Base-by-base conservation (phyloP, 139 green algal genomes). In the Dunaliella primolecta region DNA sequence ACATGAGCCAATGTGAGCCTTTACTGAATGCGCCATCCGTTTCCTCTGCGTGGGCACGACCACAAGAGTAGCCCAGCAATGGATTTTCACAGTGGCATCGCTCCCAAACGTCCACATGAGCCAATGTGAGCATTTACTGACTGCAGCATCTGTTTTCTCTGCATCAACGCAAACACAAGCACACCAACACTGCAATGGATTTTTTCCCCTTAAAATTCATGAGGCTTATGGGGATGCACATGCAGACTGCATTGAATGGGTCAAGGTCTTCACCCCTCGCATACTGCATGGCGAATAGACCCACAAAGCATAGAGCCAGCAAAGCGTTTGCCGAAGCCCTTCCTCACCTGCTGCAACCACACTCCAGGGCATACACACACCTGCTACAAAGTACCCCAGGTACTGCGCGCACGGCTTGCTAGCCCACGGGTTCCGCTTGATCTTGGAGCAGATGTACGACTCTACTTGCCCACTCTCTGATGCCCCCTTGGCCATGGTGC, bases 101-200 rank as follows among this genome's bases (percentile, higher is more conserved):
- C 83, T 93, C 91, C 98, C 95, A 89, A 96, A 98, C 83, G 91
- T 91, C 95, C 95, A 98, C 32, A 98, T 91, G 72, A 98, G 92
- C 95, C 95, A 98, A 87, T 98, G 94, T 36, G 89, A 93, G 85
- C 90, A 94, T 38, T 89, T 90, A 34, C 89, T 93, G 84, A 96
- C 94, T 36, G n/a, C n/a, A n/a, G n/a, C n/a, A n/a, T n/a, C n/a
- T n/a, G n/a, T n/a, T n/a, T n/a, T n/a, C n/a, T n/a, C n/a, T n/a
- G n/a, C n/a, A 20, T 2, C 3, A 2, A 25, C 78, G 72, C 74
- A 79, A n/a, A n/a, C n/a, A n/a, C n/a, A n/a, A n/a, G n/a, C n/a
- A n/a, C n/a, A n/a, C n/a, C n/a, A n/a, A 30, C 29, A 94, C 94
- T 75, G 92, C 89, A 75, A 94, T 83, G 35, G 95, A 96, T 94